Evolutionary conservation across 2,329 filamentous ascomycete genomes (phyloP).

Genomic region (Penicillium hordei): DNA sequence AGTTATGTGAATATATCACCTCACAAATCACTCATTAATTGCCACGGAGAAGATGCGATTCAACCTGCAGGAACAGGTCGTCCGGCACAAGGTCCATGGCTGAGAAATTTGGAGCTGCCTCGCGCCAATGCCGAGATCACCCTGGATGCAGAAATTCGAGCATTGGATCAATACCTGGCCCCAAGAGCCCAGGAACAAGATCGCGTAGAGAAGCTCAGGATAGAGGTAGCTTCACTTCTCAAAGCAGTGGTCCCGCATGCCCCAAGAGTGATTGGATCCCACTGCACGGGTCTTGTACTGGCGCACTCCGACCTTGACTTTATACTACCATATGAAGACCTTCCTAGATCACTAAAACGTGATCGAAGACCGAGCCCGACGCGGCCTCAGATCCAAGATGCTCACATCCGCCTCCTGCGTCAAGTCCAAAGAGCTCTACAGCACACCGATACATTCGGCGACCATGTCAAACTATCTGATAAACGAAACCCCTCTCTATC

Average conservation of each 20-base stretch:
- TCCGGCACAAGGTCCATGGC: constrained; percentile 35
- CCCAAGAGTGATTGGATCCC: constrained; percentile 55
- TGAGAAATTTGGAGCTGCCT: constrained; percentile 24
- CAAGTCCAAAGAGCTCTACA: constrained; percentile 25
- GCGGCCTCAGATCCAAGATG: constrained; percentile 31
- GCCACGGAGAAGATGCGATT: constrained; percentile 3
- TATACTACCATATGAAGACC: constrained; percentile 36
- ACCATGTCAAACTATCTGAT: constrained; percentile 17
- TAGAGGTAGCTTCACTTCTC: constrained; percentile 32
- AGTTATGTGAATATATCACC: neutral
- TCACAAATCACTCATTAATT: neutral
- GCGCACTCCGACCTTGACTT: constrained; percentile 58
- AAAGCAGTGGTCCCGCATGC: constrained; percentile 27
- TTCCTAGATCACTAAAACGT: constrained; percentile 22
- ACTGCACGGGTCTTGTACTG: constrained; percentile 52
- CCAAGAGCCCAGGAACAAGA: constrained; percentile 46
- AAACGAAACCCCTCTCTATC: constrained; percentile 36
- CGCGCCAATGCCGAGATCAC: constrained; percentile 26
- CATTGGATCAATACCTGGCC: constrained; percentile 47
- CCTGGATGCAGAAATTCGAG: constrained; percentile 49
- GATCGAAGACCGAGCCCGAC: constrained; percentile 36
- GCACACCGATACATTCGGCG: constrained; percentile 21
- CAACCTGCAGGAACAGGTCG: constrained; percentile 17
- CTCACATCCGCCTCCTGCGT: constrained; percentile 25
- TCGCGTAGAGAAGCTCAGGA: constrained; percentile 26